Conservation (phyloP, 1,139 yeast genomes). For the Pneumocystis carinii region DNA sequence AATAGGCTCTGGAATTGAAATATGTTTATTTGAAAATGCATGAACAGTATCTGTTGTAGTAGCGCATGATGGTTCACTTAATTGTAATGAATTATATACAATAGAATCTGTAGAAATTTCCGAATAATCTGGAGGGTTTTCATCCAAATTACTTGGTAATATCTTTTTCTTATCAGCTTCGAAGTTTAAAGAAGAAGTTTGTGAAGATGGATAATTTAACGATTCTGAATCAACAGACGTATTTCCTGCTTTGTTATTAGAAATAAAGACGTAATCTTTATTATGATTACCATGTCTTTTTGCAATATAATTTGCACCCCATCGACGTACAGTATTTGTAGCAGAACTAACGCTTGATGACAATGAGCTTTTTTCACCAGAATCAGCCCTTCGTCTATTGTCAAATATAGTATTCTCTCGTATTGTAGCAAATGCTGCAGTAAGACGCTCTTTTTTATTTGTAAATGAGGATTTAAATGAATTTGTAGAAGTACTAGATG, state of each 20-base stretch:
- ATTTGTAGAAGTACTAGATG: neutral
- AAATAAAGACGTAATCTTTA: neutral
- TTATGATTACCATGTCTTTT: neutral
- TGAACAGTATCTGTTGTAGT: neutral
- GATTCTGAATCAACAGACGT: neutral
- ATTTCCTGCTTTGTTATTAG: neutral
- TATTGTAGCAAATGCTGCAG: conserved; percentile 5
- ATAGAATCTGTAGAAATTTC: neutral
- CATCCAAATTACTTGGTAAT: neutral
- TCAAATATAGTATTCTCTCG: neutral
- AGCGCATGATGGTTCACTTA: neutral
- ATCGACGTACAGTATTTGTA: neutral
- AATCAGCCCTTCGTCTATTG: neutral
- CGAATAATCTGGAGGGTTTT: neutral
- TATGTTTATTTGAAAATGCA: neutral
- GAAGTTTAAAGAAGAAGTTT: neutral
- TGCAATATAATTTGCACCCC: neutral
- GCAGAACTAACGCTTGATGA: neutral
- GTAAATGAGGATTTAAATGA: neutral
- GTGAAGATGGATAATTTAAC: neutral
- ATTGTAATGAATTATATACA: neutral
- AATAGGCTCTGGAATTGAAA: neutral
- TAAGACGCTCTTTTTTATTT: neutral
- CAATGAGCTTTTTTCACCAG: neutral
- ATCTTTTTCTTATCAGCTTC: neutral